Evolutionary conservation across 2,329 filamentous ascomycete species (phyloP).

Genomic region (Juglanconis juglandina): DNA sequence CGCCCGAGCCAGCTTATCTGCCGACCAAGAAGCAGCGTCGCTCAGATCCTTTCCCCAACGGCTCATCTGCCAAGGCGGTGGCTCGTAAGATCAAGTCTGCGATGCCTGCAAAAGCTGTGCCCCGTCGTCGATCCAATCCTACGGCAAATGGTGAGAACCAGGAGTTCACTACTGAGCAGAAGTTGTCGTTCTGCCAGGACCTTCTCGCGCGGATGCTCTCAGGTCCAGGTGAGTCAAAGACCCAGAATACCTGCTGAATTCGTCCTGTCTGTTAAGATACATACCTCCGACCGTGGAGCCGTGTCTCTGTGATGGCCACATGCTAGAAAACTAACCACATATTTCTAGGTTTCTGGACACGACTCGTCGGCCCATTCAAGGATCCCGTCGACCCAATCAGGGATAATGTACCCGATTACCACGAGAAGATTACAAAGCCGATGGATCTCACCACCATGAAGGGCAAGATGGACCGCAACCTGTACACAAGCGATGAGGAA

Average conservation of each 20-base stretch:
- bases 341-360: conserved; percentile 58
- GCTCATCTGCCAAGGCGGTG: conserved; percentile 19
- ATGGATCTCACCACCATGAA: conserved; percentile 63
- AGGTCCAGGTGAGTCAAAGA: conserved; percentile 48
- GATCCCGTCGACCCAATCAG: conserved; percentile 55
- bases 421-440: conserved; percentile 56
- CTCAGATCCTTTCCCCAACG: conserved; percentile 30
- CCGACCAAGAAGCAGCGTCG: conserved; percentile 42
- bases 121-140: conserved; percentile 29
- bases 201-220: conserved; percentile 58
- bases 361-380: conserved; percentile 60
- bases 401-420: conserved; percentile 60
- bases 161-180: conserved; percentile 38
- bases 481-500: conserved; percentile 50
- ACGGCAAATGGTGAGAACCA: conserved; percentile 23
- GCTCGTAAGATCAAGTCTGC: conserved; percentile 7
- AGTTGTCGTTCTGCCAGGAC: conserved; percentile 57
- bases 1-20: conserved; percentile 28
- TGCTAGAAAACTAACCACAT: not conserved
- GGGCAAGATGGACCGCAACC: conserved; percentile 52
- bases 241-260: not conserved
- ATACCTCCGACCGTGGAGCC: not conserved
- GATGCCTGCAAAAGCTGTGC: conserved; percentile 25
- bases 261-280: not conserved
- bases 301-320: no score